phyloP scores from a whole-genome alignment of 352 stramenopile species.

The Stramenopiles sp. region DNA sequence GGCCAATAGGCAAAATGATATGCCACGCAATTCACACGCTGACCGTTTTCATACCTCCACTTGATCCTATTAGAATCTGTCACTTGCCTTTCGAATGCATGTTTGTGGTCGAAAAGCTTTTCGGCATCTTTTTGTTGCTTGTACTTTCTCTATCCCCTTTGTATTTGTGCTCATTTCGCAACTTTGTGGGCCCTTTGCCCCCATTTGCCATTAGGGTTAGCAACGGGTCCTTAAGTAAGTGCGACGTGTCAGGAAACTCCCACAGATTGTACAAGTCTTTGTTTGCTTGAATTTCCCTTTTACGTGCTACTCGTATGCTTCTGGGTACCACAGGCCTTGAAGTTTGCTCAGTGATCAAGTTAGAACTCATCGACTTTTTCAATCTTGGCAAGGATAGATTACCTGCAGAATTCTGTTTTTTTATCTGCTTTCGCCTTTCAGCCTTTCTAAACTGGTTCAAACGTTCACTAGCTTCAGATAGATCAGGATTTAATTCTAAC shows the following conservation, averaged over 20 bases:
- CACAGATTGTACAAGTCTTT: not conserved
- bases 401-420: not conserved
- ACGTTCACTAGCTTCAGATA: not conserved
- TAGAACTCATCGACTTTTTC: not conserved
- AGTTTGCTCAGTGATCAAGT: not conserved
- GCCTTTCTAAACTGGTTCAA: not conserved
- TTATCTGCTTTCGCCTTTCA: not conserved
- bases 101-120: too few species aligned
- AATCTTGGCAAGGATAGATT: not conserved
- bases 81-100: too few species aligned
- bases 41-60: too few species aligned
- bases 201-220: not conserved
- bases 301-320: not conserved
- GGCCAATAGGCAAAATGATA: too few species aligned
- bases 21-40: too few species aligned
- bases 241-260: not conserved
- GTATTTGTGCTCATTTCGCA: not conserved
- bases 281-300: not conserved
- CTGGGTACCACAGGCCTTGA: not conserved
- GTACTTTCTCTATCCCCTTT: too few species aligned
- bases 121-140: too few species aligned
- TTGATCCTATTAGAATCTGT: too few species aligned
- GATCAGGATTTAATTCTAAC: constrained; percentile 15
- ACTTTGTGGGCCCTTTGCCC: not conserved
- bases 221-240: not conserved